Evolutionary conservation across 2,329 filamentous ascomycete genomes (phyloP), one percentile per base, ranked within the genome.

Genomic region (Venturia oleaginea): DNA sequence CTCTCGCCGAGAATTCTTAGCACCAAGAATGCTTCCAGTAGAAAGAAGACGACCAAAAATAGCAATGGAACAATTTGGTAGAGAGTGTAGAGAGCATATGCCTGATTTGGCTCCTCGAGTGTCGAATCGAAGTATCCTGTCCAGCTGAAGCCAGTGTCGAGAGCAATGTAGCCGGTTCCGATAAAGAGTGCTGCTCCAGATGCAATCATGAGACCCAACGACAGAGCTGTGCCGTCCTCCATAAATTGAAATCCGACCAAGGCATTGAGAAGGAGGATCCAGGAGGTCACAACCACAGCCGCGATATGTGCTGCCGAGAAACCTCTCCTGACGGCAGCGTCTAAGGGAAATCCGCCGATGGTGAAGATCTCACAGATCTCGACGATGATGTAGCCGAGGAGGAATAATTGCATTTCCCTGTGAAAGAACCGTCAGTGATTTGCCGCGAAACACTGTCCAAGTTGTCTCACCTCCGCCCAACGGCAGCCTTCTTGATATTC

Each of bases 291-390:
- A 64, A 89, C 84, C 65, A 99, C 96, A 68, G 92, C 85, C 66
- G 91, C 94, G 65, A 99, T 85, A 74, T 99, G 94, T 46, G 94
- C 87, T 40, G 89, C 92, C 17, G 90, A 90, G 73, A 99, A 99
- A 10, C 89, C 91, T 71, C 90, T 83, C 74, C 92, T 86, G 65
- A 90, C 89, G 61, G 78, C 84, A 62, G 81, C 78, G 69, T 84
- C 79, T 24, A 97, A 78, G 2, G 93, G 92, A 71, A 99, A 93
- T 37, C 88, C 90, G 69, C 94, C 94, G 42, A 97, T 86, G 0
- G 92, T 92, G 78, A 99, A 97, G 72, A 99, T 96, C 76, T 97
- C 94, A 77, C 92, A 97, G 71, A 99, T 90, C 71, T 90, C 86
- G 67, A 97, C 86, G 65, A 97, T 77, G 65, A 96, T 88, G 75